A percentile compares a stretch with the other conserved stretches of the same genome.
phyloP scores from a whole-genome alignment of 2,329 filamentous ascomycete genomes.

The Gliomastix tumulicola region DNA sequence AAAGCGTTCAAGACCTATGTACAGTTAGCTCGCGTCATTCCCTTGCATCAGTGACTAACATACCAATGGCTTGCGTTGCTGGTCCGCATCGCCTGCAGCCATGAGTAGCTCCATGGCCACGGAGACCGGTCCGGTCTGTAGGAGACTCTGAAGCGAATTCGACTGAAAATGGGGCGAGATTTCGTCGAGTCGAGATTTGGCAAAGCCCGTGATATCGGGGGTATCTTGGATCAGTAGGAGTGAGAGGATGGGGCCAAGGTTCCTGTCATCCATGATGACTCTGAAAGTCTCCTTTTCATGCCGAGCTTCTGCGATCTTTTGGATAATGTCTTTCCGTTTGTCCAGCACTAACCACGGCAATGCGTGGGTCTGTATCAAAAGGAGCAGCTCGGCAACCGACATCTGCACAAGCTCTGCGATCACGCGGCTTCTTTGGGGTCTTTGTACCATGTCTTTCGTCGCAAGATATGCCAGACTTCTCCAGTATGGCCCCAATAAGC shows the following conservation, averaged over 20 bases:
- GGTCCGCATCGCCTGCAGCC: constrained; percentile 62
- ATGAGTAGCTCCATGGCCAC: constrained; percentile 80
- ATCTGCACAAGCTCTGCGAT: constrained; percentile 77
- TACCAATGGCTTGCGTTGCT: constrained; percentile 49
- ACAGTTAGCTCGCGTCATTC: too few relatives aligned
- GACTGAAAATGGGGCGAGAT: constrained; percentile 65
- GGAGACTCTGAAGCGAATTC: constrained; percentile 58
- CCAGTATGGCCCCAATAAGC: constrained; percentile 84
- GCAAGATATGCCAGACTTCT: constrained; percentile 73
- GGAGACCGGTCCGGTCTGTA: constrained; percentile 67
- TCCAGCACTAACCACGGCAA: constrained; percentile 80
- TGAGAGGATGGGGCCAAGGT: constrained; percentile 51
- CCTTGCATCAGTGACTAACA: too few relatives aligned
- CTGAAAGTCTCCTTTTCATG: constrained; percentile 58
- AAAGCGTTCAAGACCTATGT: constrained; percentile 42
- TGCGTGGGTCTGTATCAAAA: constrained; percentile 71
- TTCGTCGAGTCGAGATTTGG: constrained; percentile 61
- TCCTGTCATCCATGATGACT: constrained; percentile 46
- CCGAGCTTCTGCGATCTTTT: constrained; percentile 72
- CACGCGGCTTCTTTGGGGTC: constrained; percentile 75
- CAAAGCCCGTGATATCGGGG: constrained; percentile 52
- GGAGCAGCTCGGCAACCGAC: constrained; percentile 65
- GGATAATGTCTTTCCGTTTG: constrained; percentile 70
- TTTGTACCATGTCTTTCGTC: constrained; percentile 71
- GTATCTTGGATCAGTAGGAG: constrained; percentile 52